Conservation (phyloP, 768 basidiomycete species). For the Podaxis rugospora region DNA sequence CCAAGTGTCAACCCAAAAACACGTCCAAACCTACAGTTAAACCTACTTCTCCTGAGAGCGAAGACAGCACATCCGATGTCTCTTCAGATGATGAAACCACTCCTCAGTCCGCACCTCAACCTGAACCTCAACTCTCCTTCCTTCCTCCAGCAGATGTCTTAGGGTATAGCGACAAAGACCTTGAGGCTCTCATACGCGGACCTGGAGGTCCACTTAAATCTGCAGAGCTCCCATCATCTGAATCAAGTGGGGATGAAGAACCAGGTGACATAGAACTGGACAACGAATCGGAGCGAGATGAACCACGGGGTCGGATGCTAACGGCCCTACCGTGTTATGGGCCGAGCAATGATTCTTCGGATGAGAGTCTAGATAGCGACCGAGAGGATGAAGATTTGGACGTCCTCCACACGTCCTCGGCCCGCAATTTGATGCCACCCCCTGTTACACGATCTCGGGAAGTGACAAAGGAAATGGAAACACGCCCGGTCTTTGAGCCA, state of each 20-base stretch:
- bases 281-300: slow-evolving; percentile 23
- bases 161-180: slow-evolving; percentile 25
- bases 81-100: background rate
- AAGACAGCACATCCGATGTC: background rate
- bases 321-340: background rate
- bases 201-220: slow-evolving; percentile 25
- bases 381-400: slow-evolving; percentile 19
- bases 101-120: background rate
- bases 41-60: background rate
- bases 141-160: slow-evolving; percentile 12
- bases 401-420: background rate
- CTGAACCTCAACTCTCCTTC: background rate
- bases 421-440: background rate
- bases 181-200: slow-evolving; percentile 35
- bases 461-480: background rate
- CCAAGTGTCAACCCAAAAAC: too few relatives aligned
- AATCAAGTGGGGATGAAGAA: slow-evolving; percentile 38
- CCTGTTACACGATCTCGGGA: background rate
- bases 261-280: slow-evolving; percentile 31
- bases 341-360: slow-evolving; percentile 22
- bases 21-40: background rate
- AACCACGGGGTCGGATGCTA: slow-evolving; percentile 15
- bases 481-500: background rate
- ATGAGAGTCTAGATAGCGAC: slow-evolving; percentile 33
- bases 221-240: slow-evolving; percentile 34